Base-by-base conservation (phyloP, 306 rosid genomes). In the Acacia melanoxylon region DNA sequence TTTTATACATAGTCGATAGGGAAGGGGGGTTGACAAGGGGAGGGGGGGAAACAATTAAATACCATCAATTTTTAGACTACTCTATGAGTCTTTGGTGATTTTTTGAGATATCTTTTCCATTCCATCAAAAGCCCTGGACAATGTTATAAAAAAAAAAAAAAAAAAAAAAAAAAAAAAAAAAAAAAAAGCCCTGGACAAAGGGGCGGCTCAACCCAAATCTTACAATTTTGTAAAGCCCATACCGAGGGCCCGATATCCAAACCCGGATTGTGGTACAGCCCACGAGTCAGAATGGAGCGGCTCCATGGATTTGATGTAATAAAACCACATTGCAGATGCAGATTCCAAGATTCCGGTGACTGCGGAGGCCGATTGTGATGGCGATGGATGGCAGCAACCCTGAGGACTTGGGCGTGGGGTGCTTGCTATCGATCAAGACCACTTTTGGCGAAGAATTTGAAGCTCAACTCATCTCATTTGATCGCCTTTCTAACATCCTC, bases 381-480 rank as follows among this genome's bases (percentile, higher is more conserved):
- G 91, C 93, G 62, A 86, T 85, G 93, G 95, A 89, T 14, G 94
- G 89, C 67, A 78, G 82, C 40, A 84, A 84, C 86, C 78, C 83
- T 1, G 98, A 93, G 84, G 97, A 93, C 17, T 76, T 95, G 58
- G 91, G 90, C 0, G 90, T 89, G 17, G 99, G 99, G 16, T 90
- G 94, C 86, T 42, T 91, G 76, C 89, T 95, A 29, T 91, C 92
- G 80, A 89, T 95, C 87, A 93, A 90, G 80, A 95, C 99, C 69
- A 90, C 94, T 16, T 78, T 93, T 63, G 93, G 98, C 33, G 99
- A 93, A 69, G 94, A 93, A 75, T 93, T 95, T 45, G 89, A 92
- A 76, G 98, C 89, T 48, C 98, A 95, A 58, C 91, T 95, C 83
- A 85, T 95, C 74, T 82, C 98, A 87, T 95, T 87, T 74, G 98